Percentiles rank a stretch among this genome's conserved stretches.
Conservation (phyloP, 257 asterid species). For the Cynanchum wilfordii region DNA sequence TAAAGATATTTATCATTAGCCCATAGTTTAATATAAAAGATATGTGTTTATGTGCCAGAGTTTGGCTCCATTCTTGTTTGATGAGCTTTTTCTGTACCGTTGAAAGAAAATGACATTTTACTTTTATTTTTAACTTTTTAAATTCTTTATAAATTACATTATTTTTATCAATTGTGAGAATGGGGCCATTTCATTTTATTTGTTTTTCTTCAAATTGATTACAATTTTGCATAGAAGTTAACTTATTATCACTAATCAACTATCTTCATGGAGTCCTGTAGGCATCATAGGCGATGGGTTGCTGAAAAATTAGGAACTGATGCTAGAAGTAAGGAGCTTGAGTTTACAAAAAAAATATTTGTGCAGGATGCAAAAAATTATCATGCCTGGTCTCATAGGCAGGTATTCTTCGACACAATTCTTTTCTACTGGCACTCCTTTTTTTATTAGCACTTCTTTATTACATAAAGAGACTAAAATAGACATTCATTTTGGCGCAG, state of each 20-base stretch:
- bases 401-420: neutral
- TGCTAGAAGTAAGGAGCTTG: slow-evolving; percentile 55
- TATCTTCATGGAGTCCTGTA: slow-evolving; percentile 22
- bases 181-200: neutral
- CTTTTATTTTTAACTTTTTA: too few relatives aligned
- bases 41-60: neutral
- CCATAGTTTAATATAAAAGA: neutral
- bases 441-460: neutral
- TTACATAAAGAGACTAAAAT: slow-evolving; percentile 11
- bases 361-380: slow-evolving; percentile 78
- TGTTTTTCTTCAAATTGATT: neutral
- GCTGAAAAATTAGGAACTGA: slow-evolving; percentile 72
- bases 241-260: neutral
- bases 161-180: neutral
- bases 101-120: neutral
- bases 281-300: slow-evolving; percentile 99
- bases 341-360: slow-evolving; percentile 63
- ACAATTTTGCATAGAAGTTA: neutral
- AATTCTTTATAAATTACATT: too few relatives aligned
- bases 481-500: slow-evolving; percentile 44
- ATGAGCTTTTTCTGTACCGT: neutral
- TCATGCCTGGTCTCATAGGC: slow-evolving; percentile 97
- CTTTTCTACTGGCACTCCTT: neutral
- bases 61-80: neutral
- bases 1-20: neutral